A percentile compares a stretch with the other conserved stretches of the same genome.
Evolutionary conservation across 164 flowering plant genomes (phyloP).

Genomic region (Annona squamosa): DNA sequence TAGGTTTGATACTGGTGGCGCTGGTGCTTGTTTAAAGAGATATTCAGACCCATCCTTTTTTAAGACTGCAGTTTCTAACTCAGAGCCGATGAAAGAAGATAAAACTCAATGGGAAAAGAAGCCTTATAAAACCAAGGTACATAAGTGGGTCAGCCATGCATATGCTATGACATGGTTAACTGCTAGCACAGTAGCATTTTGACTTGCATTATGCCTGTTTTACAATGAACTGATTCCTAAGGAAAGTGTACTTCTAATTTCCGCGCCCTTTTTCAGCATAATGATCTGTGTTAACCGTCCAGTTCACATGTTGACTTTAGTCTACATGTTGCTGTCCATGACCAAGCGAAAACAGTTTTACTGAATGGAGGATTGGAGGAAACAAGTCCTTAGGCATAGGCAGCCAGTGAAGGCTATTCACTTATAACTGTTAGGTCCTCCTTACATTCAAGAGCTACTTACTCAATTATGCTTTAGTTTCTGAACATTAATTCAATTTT

Average conservation of each 20-base stretch:
- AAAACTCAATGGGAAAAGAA: constrained; percentile 42
- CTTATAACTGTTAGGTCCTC: background rate
- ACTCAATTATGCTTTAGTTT: background rate
- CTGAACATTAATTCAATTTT: background rate
- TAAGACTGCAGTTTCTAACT: constrained; percentile 7
- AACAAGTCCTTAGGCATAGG: too few relatives aligned
- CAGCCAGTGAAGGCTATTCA: too few relatives aligned
- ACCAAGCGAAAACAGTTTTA: background rate
- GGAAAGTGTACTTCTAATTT: background rate
- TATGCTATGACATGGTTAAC: background rate
- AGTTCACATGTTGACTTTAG: background rate
- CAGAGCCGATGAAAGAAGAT: constrained; percentile 14
- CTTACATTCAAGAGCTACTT: background rate
- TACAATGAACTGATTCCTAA: background rate
- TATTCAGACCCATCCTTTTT: constrained; percentile 20
- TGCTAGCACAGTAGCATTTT: background rate
- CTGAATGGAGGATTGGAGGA: too few relatives aligned
- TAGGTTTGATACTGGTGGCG: constrained; percentile 18
- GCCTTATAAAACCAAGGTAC: constrained; percentile 57
- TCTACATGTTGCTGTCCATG: background rate
- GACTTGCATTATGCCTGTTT: background rate
- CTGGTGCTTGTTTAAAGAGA: constrained; percentile 18
- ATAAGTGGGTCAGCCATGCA: background rate
- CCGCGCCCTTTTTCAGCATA: background rate
- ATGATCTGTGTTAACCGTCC: background rate